Percentiles rank a stretch among this genome's conserved stretches.
Conservation (phyloP, 225 moss, liverwort and hornwort species). For the Neckera pumila region DNA sequence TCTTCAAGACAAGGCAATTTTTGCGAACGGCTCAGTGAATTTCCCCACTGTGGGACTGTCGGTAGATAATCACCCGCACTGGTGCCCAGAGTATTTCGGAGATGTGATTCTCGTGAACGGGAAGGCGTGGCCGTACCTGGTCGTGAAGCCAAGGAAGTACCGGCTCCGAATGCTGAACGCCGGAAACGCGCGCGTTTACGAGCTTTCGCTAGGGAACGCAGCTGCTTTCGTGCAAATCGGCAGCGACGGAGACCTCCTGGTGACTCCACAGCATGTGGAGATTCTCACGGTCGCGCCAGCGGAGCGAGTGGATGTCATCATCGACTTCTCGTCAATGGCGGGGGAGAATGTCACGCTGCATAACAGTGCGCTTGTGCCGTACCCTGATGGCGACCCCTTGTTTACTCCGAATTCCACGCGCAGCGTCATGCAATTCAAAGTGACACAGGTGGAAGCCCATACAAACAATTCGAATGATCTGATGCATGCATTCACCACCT, state of each 20-base stretch:
- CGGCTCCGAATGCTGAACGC: conserved; percentile 39
- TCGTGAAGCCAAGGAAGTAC: conserved; percentile 42
- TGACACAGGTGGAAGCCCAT: neutral
- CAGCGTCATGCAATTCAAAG: conserved; percentile 35
- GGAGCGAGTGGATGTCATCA: conserved; percentile 40
- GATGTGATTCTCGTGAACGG: conserved; percentile 68
- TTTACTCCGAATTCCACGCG: conserved; percentile 4
- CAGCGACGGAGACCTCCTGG: conserved; percentile 47
- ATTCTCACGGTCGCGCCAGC: conserved; percentile 19
- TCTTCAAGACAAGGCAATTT: conserved; percentile 17
- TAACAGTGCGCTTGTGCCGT: conserved; percentile 45
- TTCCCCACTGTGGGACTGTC: conserved; percentile 46
- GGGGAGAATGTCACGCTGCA: conserved; percentile 23
- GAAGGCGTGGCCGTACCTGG: conserved; percentile 58
- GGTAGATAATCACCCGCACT: conserved; percentile 21
- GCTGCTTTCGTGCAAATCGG: conserved; percentile 34
- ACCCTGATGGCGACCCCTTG: conserved; percentile 14
- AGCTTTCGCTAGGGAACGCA: conserved; percentile 16
- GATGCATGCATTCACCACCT: neutral
- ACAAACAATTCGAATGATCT: neutral
- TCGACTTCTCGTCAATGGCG: conserved; percentile 29
- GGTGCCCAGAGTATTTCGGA: conserved; percentile 79
- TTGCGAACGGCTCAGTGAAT: conserved; percentile 36
- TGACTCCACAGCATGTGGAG: neutral
- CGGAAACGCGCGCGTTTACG: conserved; percentile 46